Evolutionary conservation across 2,329 filamentous ascomycete species (phyloP), one percentile per base, ranked within the genome.

Genomic region (Neonectria hederae): DNA sequence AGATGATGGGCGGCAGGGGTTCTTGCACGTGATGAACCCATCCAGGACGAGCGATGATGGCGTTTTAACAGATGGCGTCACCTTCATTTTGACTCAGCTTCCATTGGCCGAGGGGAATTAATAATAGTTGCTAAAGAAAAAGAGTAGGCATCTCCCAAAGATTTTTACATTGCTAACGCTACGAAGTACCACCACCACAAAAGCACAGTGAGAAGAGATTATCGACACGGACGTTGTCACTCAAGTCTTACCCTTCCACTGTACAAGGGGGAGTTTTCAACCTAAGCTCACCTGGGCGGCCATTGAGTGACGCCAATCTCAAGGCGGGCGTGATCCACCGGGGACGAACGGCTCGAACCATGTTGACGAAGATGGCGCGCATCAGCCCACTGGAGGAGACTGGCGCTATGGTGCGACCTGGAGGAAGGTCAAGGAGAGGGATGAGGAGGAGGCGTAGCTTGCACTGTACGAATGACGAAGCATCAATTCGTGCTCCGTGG

Each of bases 361-460:
- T 63, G 65, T 62, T 56, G 54, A 62, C 58, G 58, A 62, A 54
- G 62, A 55, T 43, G 49, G 60, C 51, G 55, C 63, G 51, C 58
- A 67, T 65, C 69, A 72, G 65, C 63, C 65, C 66, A 69, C 45
- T 65, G 63, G 60, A 51, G 51, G 66, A 65, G 68, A 26, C 56
- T 49, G 49, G 58, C 43, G 58, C 49, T 28, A 60, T 54, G 58
- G 49, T 54, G 58, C 58, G 58, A 54, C 42, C 49, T 54, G 58
- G 38, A 17, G 30, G 30, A 22, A 26, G 9, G 52, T 5, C 28
- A 26, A 26, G 17, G 53, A 38, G 35, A 22, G 17, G 40, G 40
- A 40, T 17, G 28, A 35, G 32, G 13, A 48, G 28, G 17, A 52
- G 24, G 24, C 35, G 30, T 5, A 42, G 11, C 13, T 19, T 21